Conservation (phyloP, 441 rosid species). For the Cnidoscolus chayamansa region DNA sequence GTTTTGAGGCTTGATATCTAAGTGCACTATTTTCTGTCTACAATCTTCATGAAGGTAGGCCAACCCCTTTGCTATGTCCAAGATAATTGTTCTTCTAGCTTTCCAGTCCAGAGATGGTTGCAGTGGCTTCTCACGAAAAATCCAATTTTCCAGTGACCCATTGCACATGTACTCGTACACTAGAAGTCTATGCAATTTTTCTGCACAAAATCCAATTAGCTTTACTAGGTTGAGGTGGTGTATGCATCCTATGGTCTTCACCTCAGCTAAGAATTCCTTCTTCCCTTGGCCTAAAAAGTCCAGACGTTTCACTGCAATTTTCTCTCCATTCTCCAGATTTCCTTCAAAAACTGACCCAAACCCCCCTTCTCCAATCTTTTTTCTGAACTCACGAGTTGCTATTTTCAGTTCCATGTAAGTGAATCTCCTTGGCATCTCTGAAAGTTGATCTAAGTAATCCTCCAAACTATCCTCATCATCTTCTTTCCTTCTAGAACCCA, state of each 20-base stretch:
- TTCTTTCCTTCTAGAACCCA: background rate
- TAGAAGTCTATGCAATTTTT: constrained; percentile 5
- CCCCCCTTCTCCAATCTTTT: constrained; percentile 21
- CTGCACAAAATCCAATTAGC: background rate
- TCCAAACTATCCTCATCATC: background rate
- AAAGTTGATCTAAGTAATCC: background rate
- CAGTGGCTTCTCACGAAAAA: background rate
- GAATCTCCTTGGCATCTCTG: constrained; percentile 16
- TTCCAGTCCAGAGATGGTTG: constrained; percentile 13
- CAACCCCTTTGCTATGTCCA: too few relatives aligned
- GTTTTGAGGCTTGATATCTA: constrained; percentile 21
- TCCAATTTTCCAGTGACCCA: constrained; percentile 20
- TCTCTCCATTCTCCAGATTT: background rate
- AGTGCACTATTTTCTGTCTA: constrained; percentile 14
- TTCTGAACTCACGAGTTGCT: constrained; percentile 6
- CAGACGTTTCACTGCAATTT: constrained; percentile 22
- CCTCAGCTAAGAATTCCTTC: background rate
- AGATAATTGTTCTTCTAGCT: background rate
- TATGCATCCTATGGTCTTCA: constrained; percentile 17
- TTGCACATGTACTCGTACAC: constrained; percentile 24
- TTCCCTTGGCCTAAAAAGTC: constrained; percentile 21
- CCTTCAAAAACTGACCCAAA: constrained; percentile 26
- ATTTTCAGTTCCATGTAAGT: constrained; percentile 11
- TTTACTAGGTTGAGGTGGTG: constrained; percentile 19
- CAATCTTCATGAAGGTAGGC: constrained; percentile 22